Conservation (phyloP, 164 flowering plant genomes). For the Liriodendron chinense region DNA sequence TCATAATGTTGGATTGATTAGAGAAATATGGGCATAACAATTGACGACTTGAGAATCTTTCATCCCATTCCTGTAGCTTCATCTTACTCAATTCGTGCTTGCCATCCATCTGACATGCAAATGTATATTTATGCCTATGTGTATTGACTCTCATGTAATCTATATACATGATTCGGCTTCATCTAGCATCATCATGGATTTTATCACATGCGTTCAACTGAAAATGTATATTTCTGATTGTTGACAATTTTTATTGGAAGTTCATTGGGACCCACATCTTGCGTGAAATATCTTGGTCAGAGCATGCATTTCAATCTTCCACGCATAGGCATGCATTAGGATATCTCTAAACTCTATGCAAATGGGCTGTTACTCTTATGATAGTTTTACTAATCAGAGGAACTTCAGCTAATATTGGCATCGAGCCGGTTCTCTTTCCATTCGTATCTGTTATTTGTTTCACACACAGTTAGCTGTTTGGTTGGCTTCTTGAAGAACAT, state of each 20-base stretch:
- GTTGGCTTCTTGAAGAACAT: background rate
- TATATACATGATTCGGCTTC: no score
- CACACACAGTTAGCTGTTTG: no score
- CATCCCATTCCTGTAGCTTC: background rate
- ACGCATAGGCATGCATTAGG: background rate
- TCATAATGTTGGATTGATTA: background rate
- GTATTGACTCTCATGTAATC: background rate
- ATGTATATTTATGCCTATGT: background rate
- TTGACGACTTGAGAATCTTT: background rate
- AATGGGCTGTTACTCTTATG: background rate
- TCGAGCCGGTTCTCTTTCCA: background rate
- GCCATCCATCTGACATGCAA: background rate
- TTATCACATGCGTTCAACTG: background rate
- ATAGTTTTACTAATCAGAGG: background rate
- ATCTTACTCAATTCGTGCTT: background rate
- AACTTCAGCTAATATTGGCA: background rate
- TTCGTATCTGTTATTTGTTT: background rate
- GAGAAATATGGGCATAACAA: background rate
- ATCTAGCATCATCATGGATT: background rate
- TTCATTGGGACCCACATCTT: background rate
- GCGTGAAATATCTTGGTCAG: background rate
- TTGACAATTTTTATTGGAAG: background rate
- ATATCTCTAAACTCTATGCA: background rate
- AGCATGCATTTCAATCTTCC: background rate
- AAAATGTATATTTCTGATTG: no score